phyloP scores from a whole-genome alignment of 164 flowering plant genomes.

The Umbilicus rupestris region DNA sequence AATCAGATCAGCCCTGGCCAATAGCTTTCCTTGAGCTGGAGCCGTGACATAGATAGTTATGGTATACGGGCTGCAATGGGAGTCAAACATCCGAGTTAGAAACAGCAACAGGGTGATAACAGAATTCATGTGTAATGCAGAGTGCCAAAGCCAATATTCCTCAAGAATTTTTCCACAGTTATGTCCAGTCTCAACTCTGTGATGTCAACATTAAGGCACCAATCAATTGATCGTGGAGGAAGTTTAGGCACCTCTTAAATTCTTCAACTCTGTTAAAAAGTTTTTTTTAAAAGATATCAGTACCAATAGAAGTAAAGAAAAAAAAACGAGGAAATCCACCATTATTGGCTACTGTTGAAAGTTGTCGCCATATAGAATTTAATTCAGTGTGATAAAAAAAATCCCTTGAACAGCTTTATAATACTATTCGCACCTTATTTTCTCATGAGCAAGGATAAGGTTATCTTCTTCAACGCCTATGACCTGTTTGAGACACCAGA shows the following conservation, averaged over 20 bases:
- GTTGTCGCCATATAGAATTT: not conserved
- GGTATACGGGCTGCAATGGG: slow-evolving; percentile 70
- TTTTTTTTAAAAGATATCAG: not conserved
- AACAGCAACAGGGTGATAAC: not conserved
- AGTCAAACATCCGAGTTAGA: slow-evolving; percentile 10
- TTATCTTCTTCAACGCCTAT: slow-evolving; percentile 82
- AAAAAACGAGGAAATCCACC: not conserved
- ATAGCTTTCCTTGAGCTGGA: slow-evolving; percentile 57
- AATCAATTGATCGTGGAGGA: not conserved
- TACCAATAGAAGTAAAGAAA: not conserved
- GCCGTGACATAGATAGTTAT: slow-evolving; percentile 39
- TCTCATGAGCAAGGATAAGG: slow-evolving; percentile 69
- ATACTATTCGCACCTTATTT: slow-evolving; percentile 52
- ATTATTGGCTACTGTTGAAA: not conserved
- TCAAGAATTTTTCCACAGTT: not conserved
- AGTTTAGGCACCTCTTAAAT: slow-evolving; percentile 1
- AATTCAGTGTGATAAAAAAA: not conserved
- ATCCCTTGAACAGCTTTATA: not conserved
- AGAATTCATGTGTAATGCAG: not conserved
- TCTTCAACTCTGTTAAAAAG: not conserved
- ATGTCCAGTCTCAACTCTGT: not conserved
- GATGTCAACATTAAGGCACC: not conserved
- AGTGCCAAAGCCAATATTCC: not conserved
- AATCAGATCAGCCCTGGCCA: slow-evolving; percentile 64
- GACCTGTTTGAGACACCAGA: slow-evolving; percentile 36